Evolutionary conservation across 805 yeast genomes (phyloP).

Genomic region (Candida corydali): DNA sequence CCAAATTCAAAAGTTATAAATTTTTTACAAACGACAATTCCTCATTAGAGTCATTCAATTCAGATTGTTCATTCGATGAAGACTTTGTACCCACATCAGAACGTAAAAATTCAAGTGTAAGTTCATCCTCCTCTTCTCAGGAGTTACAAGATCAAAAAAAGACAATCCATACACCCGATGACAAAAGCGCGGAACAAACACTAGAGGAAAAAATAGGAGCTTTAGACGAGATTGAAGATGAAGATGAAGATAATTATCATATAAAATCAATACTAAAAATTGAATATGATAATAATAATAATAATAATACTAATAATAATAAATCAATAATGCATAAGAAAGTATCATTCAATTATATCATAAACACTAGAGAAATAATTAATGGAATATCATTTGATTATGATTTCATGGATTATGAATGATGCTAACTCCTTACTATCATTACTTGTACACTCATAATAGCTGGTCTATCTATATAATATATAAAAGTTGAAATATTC

Average conservation of each 20-base stretch:
- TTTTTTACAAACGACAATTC: constrained; percentile 7
- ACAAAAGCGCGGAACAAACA: constrained; percentile 1
- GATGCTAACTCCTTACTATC: constrained; percentile 15
- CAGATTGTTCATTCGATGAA: constrained; percentile 8
- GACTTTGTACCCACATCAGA: constrained; percentile 2
- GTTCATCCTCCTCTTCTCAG: constrained; percentile 6
- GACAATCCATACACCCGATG: constrained; percentile 2
- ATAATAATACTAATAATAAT: neutral
- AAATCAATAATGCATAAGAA: constrained; percentile 13
- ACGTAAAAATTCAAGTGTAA: constrained; percentile 8
- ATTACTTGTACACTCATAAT: too few species aligned
- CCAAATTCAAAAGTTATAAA: constrained; percentile 2
- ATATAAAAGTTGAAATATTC: too few species aligned
- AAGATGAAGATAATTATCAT: constrained; percentile 2
- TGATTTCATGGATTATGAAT: constrained; percentile 36
- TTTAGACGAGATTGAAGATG: constrained; percentile 3
- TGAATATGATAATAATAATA: neutral
- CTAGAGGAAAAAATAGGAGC: neutral
- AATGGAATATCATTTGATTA: constrained; percentile 43
- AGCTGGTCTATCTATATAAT: constrained; percentile 9
- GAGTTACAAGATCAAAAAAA: neutral
- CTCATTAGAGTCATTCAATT: constrained; percentile 10
- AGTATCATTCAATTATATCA: constrained; percentile 40
- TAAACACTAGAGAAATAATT: constrained; percentile 43
- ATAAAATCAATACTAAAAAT: constrained; percentile 9